phyloP scores from a whole-genome alignment of 1,139 yeast species.

The Taiozyma onychis region DNA sequence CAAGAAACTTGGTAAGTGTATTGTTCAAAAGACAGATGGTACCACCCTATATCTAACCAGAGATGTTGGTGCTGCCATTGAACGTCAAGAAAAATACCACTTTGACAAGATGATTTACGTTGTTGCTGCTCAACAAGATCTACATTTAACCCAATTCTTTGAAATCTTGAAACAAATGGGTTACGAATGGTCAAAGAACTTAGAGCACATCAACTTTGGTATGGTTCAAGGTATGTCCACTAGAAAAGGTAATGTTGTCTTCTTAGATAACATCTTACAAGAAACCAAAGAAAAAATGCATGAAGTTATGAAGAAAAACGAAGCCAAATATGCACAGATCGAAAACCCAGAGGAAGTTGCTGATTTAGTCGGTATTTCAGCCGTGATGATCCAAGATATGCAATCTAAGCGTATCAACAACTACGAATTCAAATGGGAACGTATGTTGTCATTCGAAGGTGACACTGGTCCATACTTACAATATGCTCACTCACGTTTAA shows the following conservation, averaged over 20 bases:
- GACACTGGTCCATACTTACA: constrained; percentile 99
- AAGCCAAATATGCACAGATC: constrained; percentile 86
- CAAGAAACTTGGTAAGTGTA: constrained; percentile 90
- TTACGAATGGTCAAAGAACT: constrained; percentile 75
- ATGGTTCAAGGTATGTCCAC: constrained; percentile 99
- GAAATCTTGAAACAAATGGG: constrained; percentile 93
- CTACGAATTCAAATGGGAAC: constrained; percentile 95
- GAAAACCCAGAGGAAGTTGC: constrained; percentile 95
- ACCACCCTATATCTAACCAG: constrained; percentile 92
- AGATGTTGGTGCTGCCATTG: constrained; percentile 96
- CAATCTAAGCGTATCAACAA: constrained; percentile 95
- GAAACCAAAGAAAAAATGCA: constrained; percentile 96
- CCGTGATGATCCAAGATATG: constrained; percentile 99
- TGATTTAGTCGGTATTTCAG: constrained; percentile 92
- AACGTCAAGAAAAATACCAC: constrained; percentile 76
- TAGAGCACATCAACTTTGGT: constrained; percentile 89
- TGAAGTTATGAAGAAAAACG: constrained; percentile 93
- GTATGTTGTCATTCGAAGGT: constrained; percentile 98
- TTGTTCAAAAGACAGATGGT: constrained; percentile 94
- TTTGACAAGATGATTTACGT: constrained; percentile 97
- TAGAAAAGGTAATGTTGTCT: constrained; percentile 96
- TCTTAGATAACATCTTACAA: constrained; percentile 88
- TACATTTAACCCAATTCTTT: constrained; percentile 90
- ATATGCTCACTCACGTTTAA: constrained; percentile 95
- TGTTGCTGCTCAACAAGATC: constrained; percentile 93